Base-by-base conservation (phyloP, 352 stramenopile genomes). In the Blastocystis sp. region DNA sequence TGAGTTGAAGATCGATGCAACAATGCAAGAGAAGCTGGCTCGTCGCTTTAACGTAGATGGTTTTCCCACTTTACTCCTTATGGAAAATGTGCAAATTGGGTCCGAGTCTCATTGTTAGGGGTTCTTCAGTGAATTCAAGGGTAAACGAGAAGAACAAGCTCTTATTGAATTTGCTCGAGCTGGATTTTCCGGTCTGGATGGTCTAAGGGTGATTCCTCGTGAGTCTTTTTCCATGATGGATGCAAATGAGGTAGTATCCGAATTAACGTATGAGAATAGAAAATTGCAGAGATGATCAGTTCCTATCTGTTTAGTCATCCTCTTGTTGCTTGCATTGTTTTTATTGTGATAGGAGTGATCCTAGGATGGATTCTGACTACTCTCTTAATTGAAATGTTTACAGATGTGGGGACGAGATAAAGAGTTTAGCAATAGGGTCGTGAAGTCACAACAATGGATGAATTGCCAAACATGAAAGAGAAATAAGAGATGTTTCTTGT, bases 61-160 rank as follows among this genome's bases (percentile, higher is more conserved):
- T 74, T 87, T 63, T 51, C 77, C 77, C 0, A 87, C 77, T 27
- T 54, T 87, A 21, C 19, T 87, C 4, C 67, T 77, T 46, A 74
- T 87, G n/a, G 39, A 87, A 14, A 49, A 77, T 58, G 71, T 66
- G 24, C 0, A 29, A 21, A 51, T 19, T 66, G 39, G 2, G 14
- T 35, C 46, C 5, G 12, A 19, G 32, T 14, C 2, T 39, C 24
- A 35, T 43, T 9, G 0, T 19, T 43, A 83, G 71, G 77, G 77
- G 6, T 74, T 74, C 21, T 87, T 74, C 46, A 49, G 16, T 24
- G 39, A 58, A 24, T 87, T 75, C 39, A 39, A 87, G 1, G 77
- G 77, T 49, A 39, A 51, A 56, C 77, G 77, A 32, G 54, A 78
- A 16, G 11, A 74, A 27, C 39, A 87, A 29, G 16, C 24, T 6